These are phyloP conservation scores for Podospora pseudocomata DNA, from an alignment of 495 filamentous ascomycete genomes.

Conservation along the genomic window DNA sequence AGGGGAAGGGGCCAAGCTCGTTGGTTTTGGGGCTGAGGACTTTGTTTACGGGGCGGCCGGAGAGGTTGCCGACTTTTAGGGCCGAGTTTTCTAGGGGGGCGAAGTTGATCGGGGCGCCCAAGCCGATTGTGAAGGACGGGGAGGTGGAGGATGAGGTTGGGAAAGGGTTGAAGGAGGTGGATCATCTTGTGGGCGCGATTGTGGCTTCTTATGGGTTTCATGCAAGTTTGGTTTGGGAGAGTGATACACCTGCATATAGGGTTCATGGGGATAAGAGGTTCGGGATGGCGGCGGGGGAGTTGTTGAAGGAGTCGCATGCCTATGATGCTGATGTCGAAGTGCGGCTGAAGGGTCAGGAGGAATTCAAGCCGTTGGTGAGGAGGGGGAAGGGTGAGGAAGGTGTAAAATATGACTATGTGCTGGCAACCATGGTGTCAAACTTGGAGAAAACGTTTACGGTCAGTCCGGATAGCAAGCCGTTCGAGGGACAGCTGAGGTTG, in stretches of 20 bases:
- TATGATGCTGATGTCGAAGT: conserved; percentile 60
- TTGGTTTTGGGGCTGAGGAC: conserved; percentile 52
- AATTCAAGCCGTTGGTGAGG: not conserved
- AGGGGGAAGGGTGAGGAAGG: not conserved
- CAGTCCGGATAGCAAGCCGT: conserved; percentile 61
- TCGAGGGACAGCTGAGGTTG: conserved; percentile 64
- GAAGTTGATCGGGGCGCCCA: conserved; percentile 46
- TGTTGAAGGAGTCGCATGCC: conserved; percentile 61
- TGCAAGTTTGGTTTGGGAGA: conserved; percentile 80
- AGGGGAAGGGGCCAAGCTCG: conserved; percentile 23
- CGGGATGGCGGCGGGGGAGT: conserved; percentile 72
- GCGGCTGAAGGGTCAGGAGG: not conserved
- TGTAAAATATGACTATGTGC: conserved; percentile 64
- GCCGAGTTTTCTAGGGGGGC: conserved; percentile 67
- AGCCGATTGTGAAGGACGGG: conserved; percentile 11
- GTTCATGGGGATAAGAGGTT: conserved; percentile 72
- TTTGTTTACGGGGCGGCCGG: conserved; percentile 51
- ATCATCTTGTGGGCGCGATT: conserved; percentile 66
- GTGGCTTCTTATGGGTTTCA: conserved; percentile 88
- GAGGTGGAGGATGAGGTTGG: not conserved
- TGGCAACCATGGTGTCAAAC: conserved; percentile 70
- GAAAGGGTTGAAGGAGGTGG: not conserved
- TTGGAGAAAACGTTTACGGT: conserved; percentile 78
- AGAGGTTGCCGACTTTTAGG: conserved; percentile 51
- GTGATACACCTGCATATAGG: conserved; percentile 74